These are phyloP conservation scores for Prunus padus DNA, from an alignment of 306 rosid species.

Conservation along the genomic window DNA sequence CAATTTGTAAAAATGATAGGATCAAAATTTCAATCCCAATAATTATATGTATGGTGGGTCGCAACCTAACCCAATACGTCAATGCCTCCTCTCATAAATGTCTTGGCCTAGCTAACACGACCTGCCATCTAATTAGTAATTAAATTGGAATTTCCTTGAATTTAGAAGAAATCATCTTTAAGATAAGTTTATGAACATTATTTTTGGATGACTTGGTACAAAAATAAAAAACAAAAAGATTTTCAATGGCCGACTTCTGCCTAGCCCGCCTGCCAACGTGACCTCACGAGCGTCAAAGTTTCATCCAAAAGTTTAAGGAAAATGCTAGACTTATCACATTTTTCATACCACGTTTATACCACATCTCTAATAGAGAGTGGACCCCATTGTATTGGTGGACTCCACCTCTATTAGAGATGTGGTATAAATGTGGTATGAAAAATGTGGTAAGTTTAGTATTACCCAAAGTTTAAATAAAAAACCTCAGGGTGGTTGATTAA, in stretches of 20 bases:
- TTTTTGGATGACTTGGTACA: neutral
- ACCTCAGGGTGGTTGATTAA: neutral
- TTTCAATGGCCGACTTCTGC: neutral
- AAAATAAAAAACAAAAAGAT: neutral
- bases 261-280: conserved; percentile 32
- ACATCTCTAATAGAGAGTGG: too few relatives aligned
- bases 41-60: conserved; percentile 49
- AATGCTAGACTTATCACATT: too few relatives aligned
- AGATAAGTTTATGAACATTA: conserved; percentile 8
- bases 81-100: conserved; percentile 59
- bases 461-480: too few relatives aligned
- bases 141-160: neutral
- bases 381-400: too few relatives aligned
- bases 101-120: conserved; percentile 32
- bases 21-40: conserved; percentile 41
- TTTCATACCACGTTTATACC: too few relatives aligned
- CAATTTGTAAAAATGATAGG: conserved; percentile 29
- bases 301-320: conserved; percentile 14
- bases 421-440: too few relatives aligned
- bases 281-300: conserved; percentile 29
- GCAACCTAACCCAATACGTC: conserved; percentile 52
- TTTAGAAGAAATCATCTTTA: neutral
- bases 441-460: too few relatives aligned
- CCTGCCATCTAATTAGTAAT: conserved; percentile 31
- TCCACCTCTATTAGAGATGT: too few relatives aligned